Evolutionary conservation across 495 filamentous ascomycete species (phyloP).

Genomic region (Rhypophila decipiens): DNA sequence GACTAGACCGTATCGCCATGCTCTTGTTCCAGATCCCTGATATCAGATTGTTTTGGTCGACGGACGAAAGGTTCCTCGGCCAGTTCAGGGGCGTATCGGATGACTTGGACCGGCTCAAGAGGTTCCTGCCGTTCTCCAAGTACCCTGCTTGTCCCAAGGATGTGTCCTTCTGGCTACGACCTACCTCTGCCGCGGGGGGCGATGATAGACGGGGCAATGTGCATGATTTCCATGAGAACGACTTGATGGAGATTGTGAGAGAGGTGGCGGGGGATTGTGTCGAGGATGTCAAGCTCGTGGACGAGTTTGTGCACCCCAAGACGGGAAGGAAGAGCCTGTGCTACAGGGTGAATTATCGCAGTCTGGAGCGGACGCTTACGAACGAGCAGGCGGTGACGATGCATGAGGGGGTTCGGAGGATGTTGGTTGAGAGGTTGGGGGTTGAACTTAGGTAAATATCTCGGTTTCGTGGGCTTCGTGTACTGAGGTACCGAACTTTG

Average conservation of each 20-base stretch:
- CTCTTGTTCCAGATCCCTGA: constrained; percentile 91
- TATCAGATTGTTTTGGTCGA: constrained; percentile 95
- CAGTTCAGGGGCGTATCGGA: constrained; percentile 66
- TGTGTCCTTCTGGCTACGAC: constrained; percentile 83
- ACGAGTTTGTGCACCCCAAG: constrained; percentile 87
- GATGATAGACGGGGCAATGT: constrained; percentile 26
- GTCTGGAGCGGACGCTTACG: constrained; percentile 80
- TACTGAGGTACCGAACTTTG: too few species aligned
- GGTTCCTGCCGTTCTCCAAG: constrained; percentile 82
- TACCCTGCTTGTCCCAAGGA: constrained; percentile 84
- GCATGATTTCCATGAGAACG: constrained; percentile 78
- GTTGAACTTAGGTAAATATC: constrained; percentile 66
- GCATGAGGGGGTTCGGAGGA: constrained; percentile 58
- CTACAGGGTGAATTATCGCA: constrained; percentile 88
- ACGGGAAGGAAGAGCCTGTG: constrained; percentile 76
- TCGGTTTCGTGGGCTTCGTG: too few species aligned
- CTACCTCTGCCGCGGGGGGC: constrained; percentile 49
- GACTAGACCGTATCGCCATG: constrained; percentile 93
- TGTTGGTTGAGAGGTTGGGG: constrained; percentile 60
- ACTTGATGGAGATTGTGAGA: constrained; percentile 91
- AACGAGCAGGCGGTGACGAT: constrained; percentile 70
- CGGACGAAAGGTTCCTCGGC: constrained; percentile 68
- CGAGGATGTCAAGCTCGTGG: constrained; percentile 73
- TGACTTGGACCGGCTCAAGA: constrained; percentile 43
- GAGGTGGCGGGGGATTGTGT: constrained; percentile 72